Evolutionary conservation across 2,329 filamentous ascomycete species (phyloP), one percentile per base, ranked within the genome.

Genomic region (Thyridium curvatum): DNA sequence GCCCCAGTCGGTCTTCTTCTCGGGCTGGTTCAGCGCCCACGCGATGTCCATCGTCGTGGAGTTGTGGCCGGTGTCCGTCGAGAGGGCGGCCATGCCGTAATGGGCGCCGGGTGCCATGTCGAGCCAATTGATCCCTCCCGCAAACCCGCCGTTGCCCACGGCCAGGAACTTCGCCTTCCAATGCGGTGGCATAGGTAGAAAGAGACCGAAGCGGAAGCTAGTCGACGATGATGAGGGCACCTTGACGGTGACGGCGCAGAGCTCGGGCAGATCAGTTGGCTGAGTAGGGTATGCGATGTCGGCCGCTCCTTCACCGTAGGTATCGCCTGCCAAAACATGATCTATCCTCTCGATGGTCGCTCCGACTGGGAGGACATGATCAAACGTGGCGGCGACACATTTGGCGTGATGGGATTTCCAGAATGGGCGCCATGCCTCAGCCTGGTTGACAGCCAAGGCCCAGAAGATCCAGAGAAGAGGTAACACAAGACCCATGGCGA

Each of bases 51-150:
- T 16, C 3, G 47, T 21, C 0, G 49, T 46, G 1, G 62, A 65
- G 36, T 52, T 58, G 43, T 71, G 67, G 8, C 67, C 68, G 1
- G 63, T 68, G 44, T 70, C 65, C 0, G 65, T 69, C 3, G 60
- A 62, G 12, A 65, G 46, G 4, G 60, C 51, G 4, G 64, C 64
- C 39, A 65, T 66, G 8, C 66, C 66, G 39, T 66, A 63, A 18
- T 54, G 50, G 45, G 13, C 53, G 51, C 44, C 46, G 30, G 18
- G 46, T 34, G 36, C 46, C 47, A 52, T 52, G 31, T 46, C 46
- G 13, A 49, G 48, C 47, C 55, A 56, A 43, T 60, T 60, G 45
- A 60, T 56, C 18, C 54, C 55, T 13, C 59, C 59, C 1, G 44
- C 51, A 34, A 55, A 54, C 13, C 50, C 59, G 13, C 52, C 56